Evolutionary conservation across 768 basidiomycete species (phyloP).

Genomic region (Tephrocybe sp.): DNA sequence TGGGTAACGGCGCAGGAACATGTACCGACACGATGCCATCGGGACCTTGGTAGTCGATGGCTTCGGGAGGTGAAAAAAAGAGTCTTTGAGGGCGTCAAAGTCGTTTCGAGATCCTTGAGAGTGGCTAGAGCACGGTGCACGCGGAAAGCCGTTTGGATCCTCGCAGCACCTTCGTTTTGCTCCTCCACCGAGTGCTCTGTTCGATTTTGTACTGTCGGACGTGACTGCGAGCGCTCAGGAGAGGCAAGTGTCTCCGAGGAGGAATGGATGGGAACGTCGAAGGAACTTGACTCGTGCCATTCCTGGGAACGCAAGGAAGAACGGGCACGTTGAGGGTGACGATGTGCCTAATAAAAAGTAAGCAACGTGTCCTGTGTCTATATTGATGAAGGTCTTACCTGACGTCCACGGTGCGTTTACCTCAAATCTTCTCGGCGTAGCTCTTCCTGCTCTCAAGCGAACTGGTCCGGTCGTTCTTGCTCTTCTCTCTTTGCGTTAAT

Average conservation of each 20-base stretch:
- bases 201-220: constrained; percentile 11
- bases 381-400: constrained; percentile 11
- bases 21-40: constrained; percentile 28
- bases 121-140: constrained; percentile 38
- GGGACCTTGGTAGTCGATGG: constrained; percentile 48
- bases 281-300: too few relatives aligned
- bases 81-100: constrained; percentile 42
- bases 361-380: neutral
- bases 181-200: constrained; percentile 26
- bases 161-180: constrained; percentile 41
- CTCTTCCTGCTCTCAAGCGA: constrained; percentile 11
- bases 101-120: constrained; percentile 38
- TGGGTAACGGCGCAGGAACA: constrained; percentile 19
- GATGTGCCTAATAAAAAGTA: neutral
- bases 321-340: neutral
- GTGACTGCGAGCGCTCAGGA: constrained; percentile 6
- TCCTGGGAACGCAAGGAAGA: too few relatives aligned
- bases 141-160: constrained; percentile 49
- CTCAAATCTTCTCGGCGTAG: constrained; percentile 10
- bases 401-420: constrained; percentile 10
- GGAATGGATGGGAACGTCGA: neutral
- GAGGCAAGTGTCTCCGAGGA: constrained; percentile 1
- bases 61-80: constrained; percentile 44
- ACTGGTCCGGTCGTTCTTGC: constrained; percentile 12
- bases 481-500: constrained; percentile 10